Conservation (phyloP, 768 basidiomycete genomes). For the Suillus americanus region DNA sequence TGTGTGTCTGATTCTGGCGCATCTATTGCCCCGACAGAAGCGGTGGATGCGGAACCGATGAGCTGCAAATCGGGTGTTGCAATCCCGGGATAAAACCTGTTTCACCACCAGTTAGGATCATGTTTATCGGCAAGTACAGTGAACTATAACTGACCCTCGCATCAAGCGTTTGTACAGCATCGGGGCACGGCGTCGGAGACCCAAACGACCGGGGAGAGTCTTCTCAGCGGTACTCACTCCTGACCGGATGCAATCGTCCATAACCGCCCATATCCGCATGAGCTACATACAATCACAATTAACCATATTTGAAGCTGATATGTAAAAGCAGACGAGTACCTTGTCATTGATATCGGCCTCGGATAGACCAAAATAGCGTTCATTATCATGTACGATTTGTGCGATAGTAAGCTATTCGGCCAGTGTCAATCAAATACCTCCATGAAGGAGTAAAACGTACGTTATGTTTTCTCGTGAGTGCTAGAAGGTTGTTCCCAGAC, state of each 20-base stretch:
- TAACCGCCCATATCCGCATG: constrained; percentile 84
- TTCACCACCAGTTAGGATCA: constrained; percentile 24
- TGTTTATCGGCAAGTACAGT: neutral
- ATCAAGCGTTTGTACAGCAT: constrained; percentile 88
- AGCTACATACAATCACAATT: constrained; percentile 33
- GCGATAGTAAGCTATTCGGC: constrained; percentile 79
- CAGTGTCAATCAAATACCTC: neutral
- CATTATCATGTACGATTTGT: constrained; percentile 92
- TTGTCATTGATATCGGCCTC: constrained; percentile 75
- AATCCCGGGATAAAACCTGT: constrained; percentile 52
- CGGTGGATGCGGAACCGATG: constrained; percentile 31
- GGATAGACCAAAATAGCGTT: constrained; percentile 75
- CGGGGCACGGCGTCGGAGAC: constrained; percentile 80
- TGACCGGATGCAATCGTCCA: constrained; percentile 87
- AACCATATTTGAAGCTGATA: constrained; percentile 2
- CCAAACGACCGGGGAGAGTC: constrained; percentile 84
- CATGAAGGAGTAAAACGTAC: constrained; percentile 42
- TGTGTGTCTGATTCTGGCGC: constrained; percentile 18
- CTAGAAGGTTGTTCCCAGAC: constrained; percentile 72
- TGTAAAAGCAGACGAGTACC: constrained; percentile 36
- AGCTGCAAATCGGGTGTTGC: constrained; percentile 35
- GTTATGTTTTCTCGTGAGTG: constrained; percentile 77
- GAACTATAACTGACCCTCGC: constrained; percentile 59
- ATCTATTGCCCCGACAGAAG: constrained; percentile 22
- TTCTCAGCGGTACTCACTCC: constrained; percentile 81